Evolutionary conservation across 805 yeast genomes (phyloP).

Genomic region (Nakazawaea anatomiae): DNA sequence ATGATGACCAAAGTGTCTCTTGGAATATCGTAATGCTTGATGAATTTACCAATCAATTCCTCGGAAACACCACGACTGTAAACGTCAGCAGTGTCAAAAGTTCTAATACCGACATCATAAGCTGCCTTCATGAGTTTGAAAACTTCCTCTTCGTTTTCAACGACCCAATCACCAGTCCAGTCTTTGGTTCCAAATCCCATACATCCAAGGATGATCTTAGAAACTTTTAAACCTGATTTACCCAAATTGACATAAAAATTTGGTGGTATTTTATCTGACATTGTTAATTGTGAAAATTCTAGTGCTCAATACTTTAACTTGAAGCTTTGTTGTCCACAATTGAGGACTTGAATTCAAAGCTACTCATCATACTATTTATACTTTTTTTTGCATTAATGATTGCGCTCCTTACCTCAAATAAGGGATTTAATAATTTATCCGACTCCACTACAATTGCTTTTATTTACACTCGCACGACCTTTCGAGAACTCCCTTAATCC

Average conservation of each 20-base stretch:
- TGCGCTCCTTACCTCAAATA: too few relatives aligned
- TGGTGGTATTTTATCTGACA: neutral
- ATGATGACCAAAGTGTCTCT: slow-evolving; percentile 23
- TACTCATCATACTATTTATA: too few relatives aligned
- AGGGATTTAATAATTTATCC: too few relatives aligned
- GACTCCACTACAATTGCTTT: too few relatives aligned
- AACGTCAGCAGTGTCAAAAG: slow-evolving; percentile 37
- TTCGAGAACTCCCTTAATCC: too few relatives aligned
- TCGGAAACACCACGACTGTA: slow-evolving; percentile 24
- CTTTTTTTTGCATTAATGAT: too few relatives aligned
- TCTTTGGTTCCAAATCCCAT: slow-evolving; percentile 27
- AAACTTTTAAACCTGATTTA: slow-evolving; percentile 29
- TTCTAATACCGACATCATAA: slow-evolving; percentile 38
- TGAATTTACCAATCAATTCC: slow-evolving; percentile 19
- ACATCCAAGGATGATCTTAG: slow-evolving; percentile 29
- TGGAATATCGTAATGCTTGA: slow-evolving; percentile 21
- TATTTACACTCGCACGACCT: too few relatives aligned
- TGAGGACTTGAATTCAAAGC: too few relatives aligned
- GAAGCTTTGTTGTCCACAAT: too few relatives aligned
- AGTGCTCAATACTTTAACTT: too few relatives aligned
- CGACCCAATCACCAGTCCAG: slow-evolving; percentile 34
- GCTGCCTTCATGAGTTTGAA: slow-evolving; percentile 36
- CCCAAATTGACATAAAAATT: slow-evolving; percentile 17
- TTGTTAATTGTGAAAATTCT: too few relatives aligned
- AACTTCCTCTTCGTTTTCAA: slow-evolving; percentile 40